Conservation (phyloP, 1,284 basidiomycete genomes). For the Tilletia caries region DNA sequence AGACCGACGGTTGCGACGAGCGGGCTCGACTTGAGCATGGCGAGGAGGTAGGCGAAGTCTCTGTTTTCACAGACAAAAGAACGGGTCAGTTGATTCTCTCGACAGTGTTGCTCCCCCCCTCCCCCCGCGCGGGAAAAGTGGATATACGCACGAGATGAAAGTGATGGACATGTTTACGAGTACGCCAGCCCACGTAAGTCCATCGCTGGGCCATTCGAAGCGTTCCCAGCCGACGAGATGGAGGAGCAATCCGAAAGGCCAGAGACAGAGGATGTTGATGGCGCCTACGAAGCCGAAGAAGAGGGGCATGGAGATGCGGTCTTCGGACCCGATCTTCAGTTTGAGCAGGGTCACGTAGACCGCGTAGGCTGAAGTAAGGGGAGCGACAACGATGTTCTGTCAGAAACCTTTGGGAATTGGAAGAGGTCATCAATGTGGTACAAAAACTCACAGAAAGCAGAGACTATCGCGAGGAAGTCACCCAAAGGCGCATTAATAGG, state of each 20-base stretch:
- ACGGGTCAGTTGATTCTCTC: too few relatives aligned
- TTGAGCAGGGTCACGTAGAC: slow-evolving; percentile 90
- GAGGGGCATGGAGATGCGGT: slow-evolving; percentile 40
- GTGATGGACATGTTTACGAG: slow-evolving; percentile 71
- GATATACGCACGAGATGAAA: slow-evolving; percentile 43
- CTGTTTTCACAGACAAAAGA: not conserved
- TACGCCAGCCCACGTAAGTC: slow-evolving; percentile 65
- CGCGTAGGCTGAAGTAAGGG: slow-evolving; percentile 65
- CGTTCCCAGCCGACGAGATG: slow-evolving; percentile 72
- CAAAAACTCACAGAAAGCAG: slow-evolving; percentile 52
- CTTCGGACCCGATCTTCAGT: slow-evolving; percentile 57
- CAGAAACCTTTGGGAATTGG: not conserved
- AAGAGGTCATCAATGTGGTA: slow-evolving; percentile 42
- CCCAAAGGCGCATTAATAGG: slow-evolving; percentile 40
- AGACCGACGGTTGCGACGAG: slow-evolving; percentile 84
- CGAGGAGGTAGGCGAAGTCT: slow-evolving; percentile 54
- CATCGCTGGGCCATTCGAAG: slow-evolving; percentile 69
- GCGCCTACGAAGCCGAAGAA: slow-evolving; percentile 71
- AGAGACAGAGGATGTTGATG: slow-evolving; percentile 76
- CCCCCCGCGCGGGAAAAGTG: slow-evolving; percentile 21
- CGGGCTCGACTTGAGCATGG: slow-evolving; percentile 94
- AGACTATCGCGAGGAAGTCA: slow-evolving; percentile 45
- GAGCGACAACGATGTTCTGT: too few relatives aligned
- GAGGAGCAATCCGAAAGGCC: slow-evolving; percentile 77
- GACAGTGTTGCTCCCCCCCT: too few relatives aligned